phyloP scores from a whole-genome alignment of 2,329 filamentous ascomycete genomes.

The Huntiella omanensis region DNA sequence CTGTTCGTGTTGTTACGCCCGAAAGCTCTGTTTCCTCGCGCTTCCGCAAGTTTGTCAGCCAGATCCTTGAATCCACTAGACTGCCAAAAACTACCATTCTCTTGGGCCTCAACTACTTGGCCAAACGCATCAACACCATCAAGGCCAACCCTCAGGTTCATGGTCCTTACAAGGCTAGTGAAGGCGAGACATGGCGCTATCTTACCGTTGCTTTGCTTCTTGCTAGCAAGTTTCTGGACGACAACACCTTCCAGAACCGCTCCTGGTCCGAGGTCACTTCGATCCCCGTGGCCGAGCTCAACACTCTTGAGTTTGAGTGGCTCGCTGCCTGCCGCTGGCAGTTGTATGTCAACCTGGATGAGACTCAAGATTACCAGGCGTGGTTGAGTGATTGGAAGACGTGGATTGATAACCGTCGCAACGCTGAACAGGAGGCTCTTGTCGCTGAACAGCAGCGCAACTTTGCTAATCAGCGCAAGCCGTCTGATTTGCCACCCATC shows the following conservation, averaged over 20 bases:
- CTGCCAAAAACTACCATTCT: slow-evolving; percentile 83
- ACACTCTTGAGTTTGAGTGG: slow-evolving; percentile 76
- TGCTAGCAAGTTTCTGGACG: slow-evolving; percentile 88
- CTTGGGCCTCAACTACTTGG: slow-evolving; percentile 75
- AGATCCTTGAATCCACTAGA: slow-evolving; percentile 77
- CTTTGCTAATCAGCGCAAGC: slow-evolving; percentile 29
- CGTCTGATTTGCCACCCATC: slow-evolving; percentile 29
- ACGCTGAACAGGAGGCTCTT: slow-evolving; percentile 21
- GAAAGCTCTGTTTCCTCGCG: slow-evolving; percentile 40
- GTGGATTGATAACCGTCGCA: slow-evolving; percentile 36
- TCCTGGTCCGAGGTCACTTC: slow-evolving; percentile 93
- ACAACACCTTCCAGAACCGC: slow-evolving; percentile 94
- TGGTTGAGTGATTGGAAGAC: slow-evolving; percentile 43
- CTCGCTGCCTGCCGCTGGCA: slow-evolving; percentile 64
- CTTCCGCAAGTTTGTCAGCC: slow-evolving; percentile 81
- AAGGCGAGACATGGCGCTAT: slow-evolving; percentile 69
- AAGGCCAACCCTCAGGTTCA: slow-evolving; percentile 23
- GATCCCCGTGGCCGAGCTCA: slow-evolving; percentile 68
- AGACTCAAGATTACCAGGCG: slow-evolving; percentile 50
- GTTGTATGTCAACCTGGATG: slow-evolving; percentile 69
- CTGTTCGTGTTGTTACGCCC: slow-evolving; percentile 39
- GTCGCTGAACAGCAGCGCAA: slow-evolving; percentile 12
- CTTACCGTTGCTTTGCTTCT: slow-evolving; percentile 70
- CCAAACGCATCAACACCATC: slow-evolving; percentile 62
- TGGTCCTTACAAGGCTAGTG: slow-evolving; percentile 35